Conservation (phyloP, 306 rosid species). For the Calophaca sinica region DNA sequence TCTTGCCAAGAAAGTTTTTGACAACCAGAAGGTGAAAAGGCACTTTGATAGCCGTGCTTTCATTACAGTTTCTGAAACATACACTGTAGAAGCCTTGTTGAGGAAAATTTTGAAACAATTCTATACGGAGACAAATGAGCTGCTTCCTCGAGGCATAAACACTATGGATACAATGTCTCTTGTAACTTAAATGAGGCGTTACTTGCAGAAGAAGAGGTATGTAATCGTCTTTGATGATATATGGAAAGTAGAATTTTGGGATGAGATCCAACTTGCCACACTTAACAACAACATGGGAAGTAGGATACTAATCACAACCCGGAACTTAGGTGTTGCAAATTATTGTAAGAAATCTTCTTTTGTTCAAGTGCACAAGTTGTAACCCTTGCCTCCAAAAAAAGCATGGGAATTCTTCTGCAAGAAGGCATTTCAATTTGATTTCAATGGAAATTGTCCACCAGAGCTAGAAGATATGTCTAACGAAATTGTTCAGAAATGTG, state of each 20-base stretch:
- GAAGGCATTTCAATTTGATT: not conserved
- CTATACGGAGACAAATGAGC: not conserved
- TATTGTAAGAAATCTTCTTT: not conserved
- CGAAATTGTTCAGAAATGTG: not conserved
- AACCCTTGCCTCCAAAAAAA: not conserved
- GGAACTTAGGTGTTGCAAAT: not conserved
- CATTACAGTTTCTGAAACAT: not conserved
- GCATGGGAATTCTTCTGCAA: constrained; percentile 17
- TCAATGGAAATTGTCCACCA: not conserved
- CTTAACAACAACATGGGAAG: not conserved
- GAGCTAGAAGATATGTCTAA: not conserved
- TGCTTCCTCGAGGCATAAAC: not conserved
- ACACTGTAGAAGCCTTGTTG: not conserved
- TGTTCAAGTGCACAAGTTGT: not conserved
- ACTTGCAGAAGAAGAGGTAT: not conserved
- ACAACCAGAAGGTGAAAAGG: constrained; percentile 6
- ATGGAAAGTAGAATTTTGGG: constrained; percentile 27
- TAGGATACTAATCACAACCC: constrained; percentile 38
- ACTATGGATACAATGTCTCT: not conserved
- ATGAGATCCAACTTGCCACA: not conserved
- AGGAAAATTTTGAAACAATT: not conserved
- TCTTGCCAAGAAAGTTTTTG: not conserved
- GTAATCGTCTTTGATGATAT: constrained; percentile 26
- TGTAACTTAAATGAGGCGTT: not conserved
- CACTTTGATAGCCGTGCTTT: not conserved